Evolutionary conservation across 2,329 filamentous ascomycete species (phyloP).

Genomic region (Chalaropsis ovoidea): DNA sequence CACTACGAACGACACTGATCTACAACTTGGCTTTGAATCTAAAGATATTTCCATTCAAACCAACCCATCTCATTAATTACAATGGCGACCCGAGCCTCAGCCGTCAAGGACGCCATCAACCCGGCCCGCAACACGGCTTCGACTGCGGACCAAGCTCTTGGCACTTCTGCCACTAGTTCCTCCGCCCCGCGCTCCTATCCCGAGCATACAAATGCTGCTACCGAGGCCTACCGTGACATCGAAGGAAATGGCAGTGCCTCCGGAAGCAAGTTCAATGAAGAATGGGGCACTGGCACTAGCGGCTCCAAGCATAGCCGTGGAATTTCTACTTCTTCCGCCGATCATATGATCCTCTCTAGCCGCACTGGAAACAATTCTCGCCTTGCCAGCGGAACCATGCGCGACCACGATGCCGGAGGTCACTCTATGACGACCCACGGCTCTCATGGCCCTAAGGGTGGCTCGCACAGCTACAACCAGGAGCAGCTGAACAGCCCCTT

Average conservation of each 20-base stretch:
- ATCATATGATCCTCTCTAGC: constrained; percentile 24
- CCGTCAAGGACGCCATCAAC: constrained; percentile 20
- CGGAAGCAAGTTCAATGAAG: constrained; percentile 14
- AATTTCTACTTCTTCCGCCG: constrained; percentile 21
- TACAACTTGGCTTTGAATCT: neutral
- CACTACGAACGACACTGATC: neutral
- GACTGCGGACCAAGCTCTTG: neutral
- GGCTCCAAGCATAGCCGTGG: constrained; percentile 19
- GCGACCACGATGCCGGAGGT: constrained; percentile 10
- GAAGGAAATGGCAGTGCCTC: constrained; percentile 8
- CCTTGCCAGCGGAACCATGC: constrained; percentile 17
- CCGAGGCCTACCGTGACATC: constrained; percentile 17
- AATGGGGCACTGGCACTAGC: neutral
- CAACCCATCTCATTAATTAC: neutral
- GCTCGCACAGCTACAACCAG: neutral
- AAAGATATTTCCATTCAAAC: neutral
- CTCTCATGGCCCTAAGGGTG: neutral
- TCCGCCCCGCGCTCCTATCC: constrained; percentile 12
- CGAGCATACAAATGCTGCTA: constrained; percentile 15
- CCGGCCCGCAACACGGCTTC: neutral
- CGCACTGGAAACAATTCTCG: constrained; percentile 15
- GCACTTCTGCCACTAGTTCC: neutral
- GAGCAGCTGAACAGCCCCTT: constrained; percentile 58
- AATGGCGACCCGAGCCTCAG: constrained; percentile 13
- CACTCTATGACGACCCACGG: neutral